Evolutionary conservation across 768 basidiomycete genomes (phyloP).

Genomic region (Termitomyces heimii): DNA sequence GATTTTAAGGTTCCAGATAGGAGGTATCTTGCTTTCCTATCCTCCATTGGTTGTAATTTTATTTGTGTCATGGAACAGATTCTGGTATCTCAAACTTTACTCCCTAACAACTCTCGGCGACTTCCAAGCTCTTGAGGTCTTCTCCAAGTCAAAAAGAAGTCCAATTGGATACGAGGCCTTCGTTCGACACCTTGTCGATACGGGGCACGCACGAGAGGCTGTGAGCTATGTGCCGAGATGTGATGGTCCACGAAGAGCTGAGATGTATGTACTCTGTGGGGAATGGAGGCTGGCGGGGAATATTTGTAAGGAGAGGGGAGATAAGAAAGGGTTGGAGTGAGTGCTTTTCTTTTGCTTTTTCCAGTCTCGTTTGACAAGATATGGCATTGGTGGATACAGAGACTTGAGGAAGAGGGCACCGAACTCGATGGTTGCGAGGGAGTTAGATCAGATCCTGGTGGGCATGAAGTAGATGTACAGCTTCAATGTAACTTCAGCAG

Average conservation of each 20-base stretch:
- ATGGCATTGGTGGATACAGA: constrained; percentile 29
- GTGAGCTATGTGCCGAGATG: constrained; percentile 74
- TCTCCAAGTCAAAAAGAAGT: constrained; percentile 82
- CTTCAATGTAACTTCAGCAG: neutral
- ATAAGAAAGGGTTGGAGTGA: constrained; percentile 81
- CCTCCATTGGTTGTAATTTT: neutral
- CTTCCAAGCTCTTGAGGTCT: constrained; percentile 81
- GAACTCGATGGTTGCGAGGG: constrained; percentile 74
- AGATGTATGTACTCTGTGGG: constrained; percentile 84
- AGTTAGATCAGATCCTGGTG: constrained; percentile 59
- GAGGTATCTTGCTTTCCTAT: constrained; percentile 45
- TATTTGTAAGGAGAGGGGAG: constrained; percentile 85
- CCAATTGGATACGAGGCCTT: constrained; percentile 96
- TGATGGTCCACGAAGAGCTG: constrained; percentile 75
- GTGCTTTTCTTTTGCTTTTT: constrained; percentile 23
- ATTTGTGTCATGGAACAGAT: constrained; percentile 41
- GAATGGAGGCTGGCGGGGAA: constrained; percentile 87
- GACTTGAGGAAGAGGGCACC: constrained; percentile 70
- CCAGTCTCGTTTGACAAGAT: neutral
- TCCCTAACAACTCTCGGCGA: constrained; percentile 75
- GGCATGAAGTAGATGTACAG: constrained; percentile 51
- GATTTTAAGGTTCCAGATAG: constrained; percentile 96
- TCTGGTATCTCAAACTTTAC: constrained; percentile 90
- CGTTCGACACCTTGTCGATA: constrained; percentile 70
- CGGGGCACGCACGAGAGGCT: constrained; percentile 74